These are phyloP conservation scores for Gossypium sturtianum DNA, from an alignment of 345 rosid genomes.

Conservation along the genomic window DNA sequence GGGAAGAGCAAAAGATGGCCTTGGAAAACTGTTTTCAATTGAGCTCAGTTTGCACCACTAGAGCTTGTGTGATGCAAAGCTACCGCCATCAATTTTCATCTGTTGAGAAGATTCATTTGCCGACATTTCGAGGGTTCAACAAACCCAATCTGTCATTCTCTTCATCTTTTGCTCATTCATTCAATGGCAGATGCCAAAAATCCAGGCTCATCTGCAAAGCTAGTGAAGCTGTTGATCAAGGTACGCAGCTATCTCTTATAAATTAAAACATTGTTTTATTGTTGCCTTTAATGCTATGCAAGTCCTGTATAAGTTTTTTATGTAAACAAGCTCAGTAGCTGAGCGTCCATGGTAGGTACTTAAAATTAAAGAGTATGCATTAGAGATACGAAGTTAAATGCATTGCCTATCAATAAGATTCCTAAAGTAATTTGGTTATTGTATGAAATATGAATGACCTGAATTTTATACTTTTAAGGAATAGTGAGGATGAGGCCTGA, in stretches of 20 bases:
- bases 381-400: too few relatives aligned
- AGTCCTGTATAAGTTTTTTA: not conserved
- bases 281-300: too few relatives aligned
- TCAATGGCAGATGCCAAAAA: slow-evolving; percentile 21
- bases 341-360: not conserved
- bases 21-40: slow-evolving; percentile 42
- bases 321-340: too few relatives aligned
- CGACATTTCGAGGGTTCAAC: slow-evolving; percentile 23
- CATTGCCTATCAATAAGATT: too few relatives aligned
- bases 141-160: slow-evolving; percentile 20
- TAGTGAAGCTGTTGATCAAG: slow-evolving; percentile 51
- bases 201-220: slow-evolving; percentile 51
- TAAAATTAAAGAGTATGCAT: too few relatives aligned
- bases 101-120: slow-evolving; percentile 27
- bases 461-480: too few relatives aligned
- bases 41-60: slow-evolving; percentile 24
- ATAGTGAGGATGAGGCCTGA: too few relatives aligned
- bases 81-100: slow-evolving; percentile 33
- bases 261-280: too few relatives aligned
- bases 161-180: slow-evolving; percentile 14
- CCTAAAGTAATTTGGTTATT: too few relatives aligned
- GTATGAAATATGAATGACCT: too few relatives aligned
- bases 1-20: slow-evolving; percentile 27
- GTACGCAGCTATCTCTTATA: slow-evolving; percentile 16
- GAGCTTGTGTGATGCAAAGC: slow-evolving; percentile 27